Base-by-base conservation (phyloP, 2,329 filamentous ascomycete genomes). In the Blastomyces gilchristii region DNA sequence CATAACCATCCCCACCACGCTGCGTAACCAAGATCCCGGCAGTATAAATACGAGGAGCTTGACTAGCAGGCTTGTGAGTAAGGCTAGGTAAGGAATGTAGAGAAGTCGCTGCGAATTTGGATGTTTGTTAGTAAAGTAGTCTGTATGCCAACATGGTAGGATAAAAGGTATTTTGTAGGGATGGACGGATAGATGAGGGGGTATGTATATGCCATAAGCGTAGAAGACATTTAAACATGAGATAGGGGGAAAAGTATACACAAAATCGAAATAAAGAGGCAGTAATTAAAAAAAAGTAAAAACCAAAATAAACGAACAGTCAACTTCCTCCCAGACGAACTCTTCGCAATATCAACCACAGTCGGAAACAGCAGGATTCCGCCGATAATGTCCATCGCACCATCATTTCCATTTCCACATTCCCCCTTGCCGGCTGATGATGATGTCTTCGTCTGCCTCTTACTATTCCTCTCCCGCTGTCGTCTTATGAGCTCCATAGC, bases 321-420 rank as follows among this genome's bases (percentile, higher is more conserved):
- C 56, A 86, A 74, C 58, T 81, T 81, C 62, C 75, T 75, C 1
- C 88, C 89, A 37, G 79, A 84, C 0, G 82, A 79, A 1, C 86
- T 89, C 63, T 77, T 74, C 11, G 85, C 84, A 65, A 92, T 86
- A 74, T 90, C 83, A n/a, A 86, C 81, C 47, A 92, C 81, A 0
- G 89, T 90, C 0, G 89, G 88, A 71, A 91, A 91, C 22, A 92
- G 79, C 63, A 91, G 78, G 52, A 91, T 79, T 0, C 82, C 87
- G 0, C 77, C 76, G 39, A 76, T 68, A 31, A 80, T 74, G 64
- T 77, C 74, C 54, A 79, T 75, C 12, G 68, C 76, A 45, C 71
- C 72, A 43, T 14, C 41, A 43, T 37, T 34, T 34, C 39, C 39
- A 43, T 3, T 43, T 39, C 45, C 39, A 63, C 58, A 18, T 63